Evolutionary conservation across 169 alveolate species (phyloP).

Genomic region (Babesia sp.): DNA sequence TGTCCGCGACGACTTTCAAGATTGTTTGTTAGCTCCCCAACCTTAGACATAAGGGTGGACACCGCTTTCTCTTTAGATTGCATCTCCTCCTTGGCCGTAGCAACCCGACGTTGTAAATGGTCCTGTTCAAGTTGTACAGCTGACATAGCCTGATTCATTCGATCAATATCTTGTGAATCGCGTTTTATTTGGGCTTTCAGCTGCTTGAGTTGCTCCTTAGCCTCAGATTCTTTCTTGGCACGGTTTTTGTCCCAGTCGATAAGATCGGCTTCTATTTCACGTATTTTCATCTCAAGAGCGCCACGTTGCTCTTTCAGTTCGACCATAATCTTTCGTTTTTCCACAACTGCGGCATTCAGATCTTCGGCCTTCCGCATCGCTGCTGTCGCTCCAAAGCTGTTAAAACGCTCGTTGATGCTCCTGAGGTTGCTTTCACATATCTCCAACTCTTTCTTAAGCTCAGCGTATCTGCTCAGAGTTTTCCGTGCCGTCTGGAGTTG

Average conservation of each 20-base stretch:
- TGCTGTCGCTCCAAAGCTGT: conserved; percentile 61
- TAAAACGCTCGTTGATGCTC: conserved; percentile 46
- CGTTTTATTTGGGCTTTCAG: conserved; percentile 66
- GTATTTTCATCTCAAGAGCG: conserved; percentile 67
- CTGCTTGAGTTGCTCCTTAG: conserved; percentile 62
- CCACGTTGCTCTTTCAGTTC: conserved; percentile 45
- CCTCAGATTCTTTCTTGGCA: conserved; percentile 65
- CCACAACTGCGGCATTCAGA: conserved; percentile 37
- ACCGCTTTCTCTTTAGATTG: conserved; percentile 49
- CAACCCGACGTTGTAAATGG: conserved; percentile 59
- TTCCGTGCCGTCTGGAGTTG: conserved; percentile 40
- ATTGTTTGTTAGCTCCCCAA: conserved; percentile 45
- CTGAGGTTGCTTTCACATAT: conserved; percentile 44
- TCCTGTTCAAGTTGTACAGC: conserved; percentile 65
- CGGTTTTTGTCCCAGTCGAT: conserved; percentile 47
- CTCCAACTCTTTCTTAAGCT: conserved; percentile 63
- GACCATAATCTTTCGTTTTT: conserved; percentile 39
- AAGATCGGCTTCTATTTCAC: conserved; percentile 67
- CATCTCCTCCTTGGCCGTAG: conserved; percentile 65
- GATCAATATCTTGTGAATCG: conserved; percentile 42
- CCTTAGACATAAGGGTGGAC: conserved; percentile 49
- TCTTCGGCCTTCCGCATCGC: conserved; percentile 62
- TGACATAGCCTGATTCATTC: conserved; percentile 64
- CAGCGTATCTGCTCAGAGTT: conserved; percentile 46
- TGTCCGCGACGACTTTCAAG: conserved; percentile 32